These are phyloP conservation scores for Pleurotus tuber-regium DNA, from an alignment of 768 basidiomycete genomes.

Conservation along the genomic window DNA sequence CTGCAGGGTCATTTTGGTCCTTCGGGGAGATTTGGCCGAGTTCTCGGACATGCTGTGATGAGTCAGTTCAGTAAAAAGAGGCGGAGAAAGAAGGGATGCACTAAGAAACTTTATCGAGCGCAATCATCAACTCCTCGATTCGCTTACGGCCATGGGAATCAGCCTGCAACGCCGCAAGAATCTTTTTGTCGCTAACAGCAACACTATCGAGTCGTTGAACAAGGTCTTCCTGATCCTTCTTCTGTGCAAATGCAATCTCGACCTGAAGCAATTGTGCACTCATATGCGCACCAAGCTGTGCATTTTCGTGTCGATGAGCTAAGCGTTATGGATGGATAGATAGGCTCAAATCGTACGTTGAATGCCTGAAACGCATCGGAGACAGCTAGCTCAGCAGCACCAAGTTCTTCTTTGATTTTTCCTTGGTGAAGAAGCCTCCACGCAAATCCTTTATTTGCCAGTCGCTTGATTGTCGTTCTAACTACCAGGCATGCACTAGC, in stretches of 20 bases:
- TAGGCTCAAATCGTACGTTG: conserved; percentile 12
- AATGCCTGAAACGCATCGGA: conserved; percentile 14
- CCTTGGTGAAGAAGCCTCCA: conserved; percentile 20
- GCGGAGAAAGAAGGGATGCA: neutral
- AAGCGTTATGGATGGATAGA: neutral
- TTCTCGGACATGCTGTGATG: neutral
- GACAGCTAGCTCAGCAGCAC: conserved; percentile 14
- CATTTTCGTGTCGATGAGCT: neutral
- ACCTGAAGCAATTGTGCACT: conserved; percentile 12
- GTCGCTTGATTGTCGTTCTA: conserved; percentile 10
- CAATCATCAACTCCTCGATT: conserved; percentile 17
- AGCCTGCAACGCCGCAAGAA: conserved; percentile 16
- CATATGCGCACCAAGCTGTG: conserved; percentile 15
- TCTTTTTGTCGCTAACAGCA: conserved; percentile 16
- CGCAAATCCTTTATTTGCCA: conserved; percentile 15
- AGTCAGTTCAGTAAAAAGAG: neutral
- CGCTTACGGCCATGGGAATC: conserved; percentile 13
- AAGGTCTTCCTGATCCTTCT: conserved; percentile 14
- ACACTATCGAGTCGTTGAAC: conserved; percentile 12
- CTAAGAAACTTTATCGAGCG: conserved; percentile 17
- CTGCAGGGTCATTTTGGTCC: conserved; percentile 12
- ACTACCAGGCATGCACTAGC: conserved; percentile 15
- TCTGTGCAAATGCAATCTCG: conserved; percentile 15
- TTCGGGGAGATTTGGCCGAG: neutral
- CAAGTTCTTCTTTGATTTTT: conserved; percentile 13